Percentiles rank a stretch among this genome's conserved stretches.
phyloP scores from a whole-genome alignment of 179 eudicot species.

The Carnegiea gigantea region DNA sequence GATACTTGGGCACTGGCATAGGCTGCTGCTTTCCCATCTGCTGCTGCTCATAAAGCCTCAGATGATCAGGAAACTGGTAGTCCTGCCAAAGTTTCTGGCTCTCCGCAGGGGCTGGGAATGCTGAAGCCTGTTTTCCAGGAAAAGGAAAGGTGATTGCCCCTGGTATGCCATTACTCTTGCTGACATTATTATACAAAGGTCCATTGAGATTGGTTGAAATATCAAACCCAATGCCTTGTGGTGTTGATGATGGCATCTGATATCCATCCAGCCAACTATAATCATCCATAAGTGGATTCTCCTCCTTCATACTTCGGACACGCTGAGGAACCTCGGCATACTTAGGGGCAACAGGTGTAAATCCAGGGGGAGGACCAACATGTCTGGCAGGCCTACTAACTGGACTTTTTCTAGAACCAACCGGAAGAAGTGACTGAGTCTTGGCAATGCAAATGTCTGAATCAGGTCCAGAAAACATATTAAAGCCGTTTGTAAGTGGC shows the following conservation, averaged over 20 bases:
- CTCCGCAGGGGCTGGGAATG: conserved; percentile 42
- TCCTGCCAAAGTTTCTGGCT: conserved; percentile 58
- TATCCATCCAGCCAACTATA: conserved; percentile 97
- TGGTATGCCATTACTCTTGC: conserved; percentile 43
- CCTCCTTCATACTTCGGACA: conserved; percentile 39
- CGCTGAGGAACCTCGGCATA: conserved; percentile 34
- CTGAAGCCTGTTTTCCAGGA: conserved; percentile 82
- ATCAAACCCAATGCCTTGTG: conserved; percentile 41
- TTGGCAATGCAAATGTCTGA: conserved; percentile 34
- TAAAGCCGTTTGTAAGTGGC: conserved; percentile 42
- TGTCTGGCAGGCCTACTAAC: conserved; percentile 80
- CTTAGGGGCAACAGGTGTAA: conserved; percentile 57
- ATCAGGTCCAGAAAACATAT: conserved; percentile 39
- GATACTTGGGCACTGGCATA: conserved; percentile 57
- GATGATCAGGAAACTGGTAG: conserved; percentile 47
- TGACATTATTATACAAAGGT: conserved; percentile 33
- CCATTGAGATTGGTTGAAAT: conserved; percentile 42
- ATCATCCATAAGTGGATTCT: conserved; percentile 59
- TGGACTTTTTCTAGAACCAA: conserved; percentile 59
- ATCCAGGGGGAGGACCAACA: conserved; percentile 92
- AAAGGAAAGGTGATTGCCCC: conserved; percentile 75
- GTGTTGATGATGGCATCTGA: conserved; percentile 53
- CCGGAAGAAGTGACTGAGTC: conserved; percentile 36
- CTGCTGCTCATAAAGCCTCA: conserved; percentile 49
- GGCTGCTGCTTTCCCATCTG: conserved; percentile 59